phyloP scores from a whole-genome alignment of 139 green algal genomes.

The Desmodesmus armatus region DNA sequence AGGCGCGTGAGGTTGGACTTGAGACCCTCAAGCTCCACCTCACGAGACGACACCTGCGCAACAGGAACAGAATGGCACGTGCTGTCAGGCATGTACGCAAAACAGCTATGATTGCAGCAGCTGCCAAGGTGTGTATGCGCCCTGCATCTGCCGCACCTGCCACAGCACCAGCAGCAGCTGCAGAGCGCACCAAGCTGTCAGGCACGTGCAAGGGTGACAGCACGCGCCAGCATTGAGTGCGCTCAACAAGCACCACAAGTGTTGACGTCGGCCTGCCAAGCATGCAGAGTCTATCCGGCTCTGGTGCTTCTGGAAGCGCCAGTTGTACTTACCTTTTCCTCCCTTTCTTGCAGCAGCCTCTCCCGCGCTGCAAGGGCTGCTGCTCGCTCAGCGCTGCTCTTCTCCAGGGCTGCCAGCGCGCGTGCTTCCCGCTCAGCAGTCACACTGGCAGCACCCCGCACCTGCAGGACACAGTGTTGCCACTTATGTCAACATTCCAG shows the following conservation, averaged over 20 bases:
- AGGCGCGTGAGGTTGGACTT: conserved; percentile 24
- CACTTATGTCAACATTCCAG: too few species aligned
- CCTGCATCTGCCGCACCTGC: not conserved
- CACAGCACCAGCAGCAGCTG: not conserved
- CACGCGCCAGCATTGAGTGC: too few species aligned
- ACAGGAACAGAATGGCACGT: too few species aligned
- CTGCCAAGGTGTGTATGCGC: too few species aligned
- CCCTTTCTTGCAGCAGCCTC: conserved; percentile 20
- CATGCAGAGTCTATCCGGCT: too few species aligned
- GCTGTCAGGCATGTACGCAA: too few species aligned
- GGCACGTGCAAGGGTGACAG: too few species aligned
- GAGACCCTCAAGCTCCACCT: conserved; percentile 24
- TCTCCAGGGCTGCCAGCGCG: conserved; percentile 40
- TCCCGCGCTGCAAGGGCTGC: conserved; percentile 8
- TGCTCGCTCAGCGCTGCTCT: conserved; percentile 12
- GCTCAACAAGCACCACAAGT: too few species aligned
- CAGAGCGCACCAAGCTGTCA: not conserved
- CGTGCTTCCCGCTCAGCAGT: conserved; percentile 43
- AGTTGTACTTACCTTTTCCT: conserved; percentile 15
- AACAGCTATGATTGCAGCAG: too few species aligned
- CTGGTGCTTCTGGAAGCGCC: too few species aligned
- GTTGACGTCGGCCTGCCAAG: too few species aligned
- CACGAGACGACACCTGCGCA: conserved; percentile 31
- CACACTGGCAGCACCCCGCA: conserved; percentile 15
- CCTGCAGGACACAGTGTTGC: too few species aligned